Base-by-base conservation (phyloP, 108 stramenopile species). In the Bacterosira constricta region DNA sequence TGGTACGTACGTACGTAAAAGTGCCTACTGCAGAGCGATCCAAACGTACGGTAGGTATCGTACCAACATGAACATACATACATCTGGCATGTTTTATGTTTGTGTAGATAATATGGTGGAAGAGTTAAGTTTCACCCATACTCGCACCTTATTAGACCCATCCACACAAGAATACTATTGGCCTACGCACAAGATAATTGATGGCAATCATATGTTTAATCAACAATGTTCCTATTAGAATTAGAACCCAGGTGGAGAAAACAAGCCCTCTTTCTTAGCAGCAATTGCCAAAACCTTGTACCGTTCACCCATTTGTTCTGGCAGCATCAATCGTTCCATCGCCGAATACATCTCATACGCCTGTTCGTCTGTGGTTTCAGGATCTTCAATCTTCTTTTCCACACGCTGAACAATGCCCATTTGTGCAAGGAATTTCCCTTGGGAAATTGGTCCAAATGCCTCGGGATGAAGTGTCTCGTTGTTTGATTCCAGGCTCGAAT, bases 371-470 rank as follows among this genome's bases (percentile, higher is more conserved):
- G 96, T 93, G 17, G 92, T 91, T 30, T 65, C 58, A 25, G 87
- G 88, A 35, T 86, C 77, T 66, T 96, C 95, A 25, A 97, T 86
- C 31, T 91, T 73, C 31, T 69, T 62, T 34, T 75, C 77, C n/a
- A 91, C 85, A 21, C 96, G 83, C 23, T 93, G 86, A 54, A 85
- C 90, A 46, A 90, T 88, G 31, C 98, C 98, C 97, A 97, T 96
- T 35, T 87, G 69, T 52, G 90, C 84, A 30, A 98, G 66, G 69
- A 97, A 98, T 29, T 89, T 70, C 6, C 97, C 97, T 77, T 99
- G 98, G 11, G 84, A 62, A 31, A 96, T 80, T 17, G 96, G 95
- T 6, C 96, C 96, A 75, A 86, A 94, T 18, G 91, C 91, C 44
- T 80, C 80, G 13, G 75, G 68, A 12, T 49, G 34, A 6, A 29